Evolutionary conservation across 1,284 basidiomycete species (phyloP).

Genomic region (Sporisorium sorghi): DNA sequence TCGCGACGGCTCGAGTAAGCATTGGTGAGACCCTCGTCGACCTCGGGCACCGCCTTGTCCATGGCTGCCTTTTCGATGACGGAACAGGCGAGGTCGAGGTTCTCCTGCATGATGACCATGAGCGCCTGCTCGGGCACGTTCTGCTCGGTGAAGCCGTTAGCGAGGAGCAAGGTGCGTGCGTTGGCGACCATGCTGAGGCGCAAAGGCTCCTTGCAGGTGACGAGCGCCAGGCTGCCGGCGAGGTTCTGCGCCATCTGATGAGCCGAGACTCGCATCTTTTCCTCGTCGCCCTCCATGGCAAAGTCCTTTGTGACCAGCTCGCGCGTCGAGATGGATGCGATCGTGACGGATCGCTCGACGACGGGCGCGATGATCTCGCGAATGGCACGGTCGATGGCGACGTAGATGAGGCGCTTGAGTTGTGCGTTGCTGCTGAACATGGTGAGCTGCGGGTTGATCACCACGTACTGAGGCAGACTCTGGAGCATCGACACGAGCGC

Average conservation of each 20-base stretch:
- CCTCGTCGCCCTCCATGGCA: conserved; percentile 90
- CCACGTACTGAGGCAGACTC: conserved; percentile 79
- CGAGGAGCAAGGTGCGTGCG: conserved; percentile 76
- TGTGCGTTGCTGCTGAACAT: conserved; percentile 80
- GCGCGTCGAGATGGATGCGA: conserved; percentile 95
- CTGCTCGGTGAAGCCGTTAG: conserved; percentile 73
- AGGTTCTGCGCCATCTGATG: conserved; percentile 97
- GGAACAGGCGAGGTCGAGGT: conserved; percentile 91
- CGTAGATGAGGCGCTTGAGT: conserved; percentile 90
- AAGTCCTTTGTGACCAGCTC: conserved; percentile 98
- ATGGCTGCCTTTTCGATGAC: conserved; percentile 98
- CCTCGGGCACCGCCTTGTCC: conserved; percentile 94
- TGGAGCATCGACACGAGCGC: conserved; percentile 78
- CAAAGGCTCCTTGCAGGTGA: conserved; percentile 98
- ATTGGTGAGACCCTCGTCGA: conserved; percentile 86
- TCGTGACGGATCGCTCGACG: conserved; percentile 98
- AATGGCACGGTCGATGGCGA: conserved; percentile 93
- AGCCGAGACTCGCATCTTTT: conserved; percentile 88
- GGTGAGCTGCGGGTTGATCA: conserved; percentile 77
- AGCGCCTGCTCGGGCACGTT: conserved; percentile 75
- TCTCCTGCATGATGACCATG: conserved; percentile 86
- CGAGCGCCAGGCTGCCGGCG: conserved; percentile 93
- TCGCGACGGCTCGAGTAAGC: conserved; percentile 83
- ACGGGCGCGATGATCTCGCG: conserved; percentile 98
- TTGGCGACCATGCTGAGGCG: conserved; percentile 92